A percentile compares a stretch with the other conserved stretches of the same genome.
Evolutionary conservation across 441 rosid species (phyloP).

Genomic region (Biscutella laevigata): DNA sequence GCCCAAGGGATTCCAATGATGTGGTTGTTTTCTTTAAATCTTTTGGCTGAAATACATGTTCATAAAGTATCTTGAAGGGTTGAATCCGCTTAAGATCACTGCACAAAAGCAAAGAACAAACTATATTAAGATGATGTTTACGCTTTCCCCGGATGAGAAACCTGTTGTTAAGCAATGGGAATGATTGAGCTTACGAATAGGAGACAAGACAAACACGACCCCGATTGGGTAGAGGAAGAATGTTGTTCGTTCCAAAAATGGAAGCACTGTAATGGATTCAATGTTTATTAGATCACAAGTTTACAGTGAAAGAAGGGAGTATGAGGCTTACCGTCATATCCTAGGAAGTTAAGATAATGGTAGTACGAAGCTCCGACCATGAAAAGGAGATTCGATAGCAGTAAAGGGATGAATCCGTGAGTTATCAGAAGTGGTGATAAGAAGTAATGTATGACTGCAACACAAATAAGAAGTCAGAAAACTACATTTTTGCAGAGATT

Average conservation of each 20-base stretch:
- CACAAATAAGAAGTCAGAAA: conserved; percentile 18
- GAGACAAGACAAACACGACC: conserved; percentile 62
- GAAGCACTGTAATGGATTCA: conserved; percentile 52
- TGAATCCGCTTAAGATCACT: conserved; percentile 93
- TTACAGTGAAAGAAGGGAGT: background rate
- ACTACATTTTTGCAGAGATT: background rate
- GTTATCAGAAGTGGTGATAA: conserved; percentile 75
- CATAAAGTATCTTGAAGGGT: conserved; percentile 95
- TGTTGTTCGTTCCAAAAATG: conserved; percentile 91
- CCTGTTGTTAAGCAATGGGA: background rate
- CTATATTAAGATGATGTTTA: background rate
- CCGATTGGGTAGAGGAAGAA: conserved; percentile 95
- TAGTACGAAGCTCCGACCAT: conserved; percentile 86
- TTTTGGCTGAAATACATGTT: conserved; percentile 77
- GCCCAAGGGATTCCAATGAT: conserved; percentile 12
- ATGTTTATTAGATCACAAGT: background rate
- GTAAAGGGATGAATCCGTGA: conserved; percentile 71
- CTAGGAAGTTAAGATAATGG: conserved; percentile 95
- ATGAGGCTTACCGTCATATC: conserved; percentile 73
- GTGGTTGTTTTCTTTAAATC: conserved; percentile 35
- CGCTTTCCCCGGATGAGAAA: background rate
- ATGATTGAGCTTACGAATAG: conserved; percentile 59
- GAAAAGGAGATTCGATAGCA: conserved; percentile 84
- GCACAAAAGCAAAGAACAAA: conserved; percentile 25
- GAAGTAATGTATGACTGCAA: conserved; percentile 81